Evolutionary conservation across 2,329 filamentous ascomycete genomes (phyloP), one percentile per base, ranked within the genome.

Genomic region (Penicillium sp.): DNA sequence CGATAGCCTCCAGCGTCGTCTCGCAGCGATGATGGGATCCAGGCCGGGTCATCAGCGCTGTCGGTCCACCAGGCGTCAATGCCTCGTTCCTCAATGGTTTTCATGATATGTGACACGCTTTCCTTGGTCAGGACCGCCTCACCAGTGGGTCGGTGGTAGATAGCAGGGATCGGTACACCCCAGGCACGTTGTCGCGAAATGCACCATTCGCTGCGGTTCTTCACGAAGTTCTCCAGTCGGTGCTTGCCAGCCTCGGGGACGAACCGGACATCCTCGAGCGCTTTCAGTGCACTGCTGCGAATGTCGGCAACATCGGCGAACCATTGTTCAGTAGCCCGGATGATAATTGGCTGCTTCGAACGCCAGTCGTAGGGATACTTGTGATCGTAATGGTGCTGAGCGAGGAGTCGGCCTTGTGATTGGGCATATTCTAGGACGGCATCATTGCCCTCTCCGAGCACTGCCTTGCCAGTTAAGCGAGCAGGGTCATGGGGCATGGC

Each of bases 291-390:
- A 29, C 84, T 80, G 1, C 84, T 78, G 65, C 95, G 95, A 73
- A 97, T 93, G 49, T 82, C 84, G 14, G 82, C 90, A 2, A 97
- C 90, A 72, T 97, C 90, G 11, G 94, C 92, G 69, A 99, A 99
- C 94, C 94, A 99, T 75, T 99, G 94, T 35, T 92, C 90, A 0
- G 95, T 99, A 3, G 94, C 93, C 61, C 94, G 81, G 31, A 95
- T 85, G 56, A 99, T 91, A 48, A 99, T 87, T 1, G 94, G 94
- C 63, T 89, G 82, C 74, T 97, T 99, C 0, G 93, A 96, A 51
- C 94, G 84, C 94, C 94, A 99, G 75, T 99, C 94, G 64, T 97
- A 96, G 0, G 94, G 94, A 70, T 97, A 97, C 73, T 96, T 97
- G 79, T 99, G 94, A 50, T 81, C 82, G 69, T 93, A 88, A 54